phyloP scores from a whole-genome alignment of 768 basidiomycete genomes.

The Tubosaeta sp. region DNA sequence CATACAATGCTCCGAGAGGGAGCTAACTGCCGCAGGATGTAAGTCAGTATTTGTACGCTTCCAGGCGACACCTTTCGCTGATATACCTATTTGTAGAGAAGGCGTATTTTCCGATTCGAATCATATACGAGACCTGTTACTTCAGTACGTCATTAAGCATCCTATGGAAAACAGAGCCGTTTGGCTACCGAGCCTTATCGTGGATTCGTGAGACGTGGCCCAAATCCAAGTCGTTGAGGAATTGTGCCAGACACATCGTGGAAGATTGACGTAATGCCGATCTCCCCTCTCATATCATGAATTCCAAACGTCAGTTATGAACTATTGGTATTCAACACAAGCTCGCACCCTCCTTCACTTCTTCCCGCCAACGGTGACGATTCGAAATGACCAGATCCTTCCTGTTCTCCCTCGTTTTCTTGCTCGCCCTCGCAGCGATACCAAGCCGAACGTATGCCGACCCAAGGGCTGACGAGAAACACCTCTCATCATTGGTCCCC shows the following conservation, averaged over 20 bases:
- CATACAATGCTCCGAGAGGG: too few relatives aligned
- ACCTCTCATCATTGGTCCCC: background rate
- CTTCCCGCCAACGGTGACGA: background rate
- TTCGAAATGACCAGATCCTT: conserved; percentile 10
- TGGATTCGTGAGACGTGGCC: background rate
- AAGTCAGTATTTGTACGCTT: too few relatives aligned
- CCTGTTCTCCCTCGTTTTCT: conserved; percentile 7
- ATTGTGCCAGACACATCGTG: background rate
- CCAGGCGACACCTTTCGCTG: too few relatives aligned
- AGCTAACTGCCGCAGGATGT: conserved; percentile 26
- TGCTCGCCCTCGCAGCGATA: conserved; percentile 5
- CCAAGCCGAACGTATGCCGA: conserved; percentile 5
- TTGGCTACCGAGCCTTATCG: conserved; percentile 6
- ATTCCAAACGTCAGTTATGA: conserved; percentile 11
- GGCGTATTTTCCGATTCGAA: too few relatives aligned
- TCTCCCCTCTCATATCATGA: background rate
- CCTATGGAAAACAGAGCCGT: conserved; percentile 4
- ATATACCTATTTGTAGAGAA: too few relatives aligned
- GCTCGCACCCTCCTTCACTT: background rate
- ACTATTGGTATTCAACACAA: conserved; percentile 2
- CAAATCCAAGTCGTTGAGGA: too few relatives aligned
- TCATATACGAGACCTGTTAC: too few relatives aligned
- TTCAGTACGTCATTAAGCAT: background rate
- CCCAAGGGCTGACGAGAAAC: background rate
- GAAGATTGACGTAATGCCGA: background rate